phyloP scores from a whole-genome alignment of 2,329 filamentous ascomycete species.

The Ophioceras dolichostomum region DNA sequence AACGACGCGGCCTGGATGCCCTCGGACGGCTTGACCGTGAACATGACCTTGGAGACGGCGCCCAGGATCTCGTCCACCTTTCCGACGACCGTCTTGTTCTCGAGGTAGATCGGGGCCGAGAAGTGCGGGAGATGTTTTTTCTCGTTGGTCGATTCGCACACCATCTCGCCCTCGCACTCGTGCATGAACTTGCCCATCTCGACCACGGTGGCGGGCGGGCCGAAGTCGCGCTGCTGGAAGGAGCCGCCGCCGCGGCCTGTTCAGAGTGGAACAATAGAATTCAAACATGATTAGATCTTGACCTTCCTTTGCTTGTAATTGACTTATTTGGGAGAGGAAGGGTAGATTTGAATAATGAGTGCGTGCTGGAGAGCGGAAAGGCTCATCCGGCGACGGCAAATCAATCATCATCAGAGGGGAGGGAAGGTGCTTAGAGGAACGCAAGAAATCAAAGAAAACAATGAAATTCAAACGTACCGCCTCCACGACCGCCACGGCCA shows the following conservation, averaged over 20 bases:
- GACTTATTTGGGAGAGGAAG: background rate
- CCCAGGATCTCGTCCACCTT: slow-evolving; percentile 98
- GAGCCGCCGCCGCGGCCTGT: slow-evolving; percentile 51
- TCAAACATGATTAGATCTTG: no score
- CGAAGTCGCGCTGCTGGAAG: slow-evolving; percentile 45
- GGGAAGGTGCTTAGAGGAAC: no score
- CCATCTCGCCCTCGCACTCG: slow-evolving; percentile 93
- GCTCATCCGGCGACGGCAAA: no score
- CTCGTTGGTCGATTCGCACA: slow-evolving; percentile 87
- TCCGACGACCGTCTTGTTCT: slow-evolving; percentile 94
- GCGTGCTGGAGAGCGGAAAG: no score
- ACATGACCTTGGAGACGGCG: slow-evolving; percentile 95
- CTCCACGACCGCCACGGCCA: slow-evolving; percentile 37
- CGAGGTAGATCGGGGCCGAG: slow-evolving; percentile 96
- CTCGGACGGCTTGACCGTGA: slow-evolving; percentile 94
- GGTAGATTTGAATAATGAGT: background rate
- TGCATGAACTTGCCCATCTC: slow-evolving; percentile 95
- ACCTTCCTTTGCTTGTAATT: no score
- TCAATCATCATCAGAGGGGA: no score
- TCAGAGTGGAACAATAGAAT: no score
- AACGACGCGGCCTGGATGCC: slow-evolving; percentile 92
- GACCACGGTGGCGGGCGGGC: slow-evolving; percentile 48
- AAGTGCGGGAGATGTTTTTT: slow-evolving; percentile 99
- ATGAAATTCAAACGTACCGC: slow-evolving; percentile 23
- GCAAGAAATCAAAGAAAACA: background rate